Evolutionary conservation across 768 basidiomycete species (phyloP), one percentile per base, ranked within the genome.

Genomic region (Podaxis sp.): DNA sequence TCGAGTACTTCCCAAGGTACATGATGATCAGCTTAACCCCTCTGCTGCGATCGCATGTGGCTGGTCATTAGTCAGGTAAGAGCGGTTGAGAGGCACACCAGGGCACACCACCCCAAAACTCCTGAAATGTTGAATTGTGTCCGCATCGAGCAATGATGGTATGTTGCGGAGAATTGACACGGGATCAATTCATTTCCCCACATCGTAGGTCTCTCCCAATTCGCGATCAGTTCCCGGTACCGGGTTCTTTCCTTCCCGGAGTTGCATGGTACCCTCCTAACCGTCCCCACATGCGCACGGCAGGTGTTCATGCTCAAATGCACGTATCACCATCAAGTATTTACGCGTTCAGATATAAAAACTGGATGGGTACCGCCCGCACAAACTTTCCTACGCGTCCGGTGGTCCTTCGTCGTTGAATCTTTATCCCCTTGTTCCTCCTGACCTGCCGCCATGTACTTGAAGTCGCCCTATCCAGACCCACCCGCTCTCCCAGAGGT

Each of bases 391-490:
- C 36, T 33, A 3, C 24, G 7, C 40, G 20, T 33, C 8, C 2
- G 33, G 33, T 33, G 33, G 33, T 33, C 30, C 22, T 15, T 20
- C 24, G 15, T 17, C 24, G 24, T 24, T 17, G 44, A 20, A 46
- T 20, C 33, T 33, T 33, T 8, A 33, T 10, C 33, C 10, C 7
- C 44, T 6, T 22, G 20, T 7, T 10, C n/a, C n/a, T 46, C 44
- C 44, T 10, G 4, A 46, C 24, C 49, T 24, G 10, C 26, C 3
- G 13, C 22, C 49, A 88, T 90, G 87, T 73, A 80, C 68, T 64
- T 87, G 70, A 83, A 79, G 64, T 90, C 89, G 4, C 74, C 75
- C 37, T 89, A 77, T 65, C 85, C 87, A 4, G 77, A 83, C 0
- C 70, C 84, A 0, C 85, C 87, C 13, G 56, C 75, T 0, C 59